phyloP scores from a whole-genome alignment of 2,329 filamentous ascomycete species.

The Xylariaceae sp. region DNA sequence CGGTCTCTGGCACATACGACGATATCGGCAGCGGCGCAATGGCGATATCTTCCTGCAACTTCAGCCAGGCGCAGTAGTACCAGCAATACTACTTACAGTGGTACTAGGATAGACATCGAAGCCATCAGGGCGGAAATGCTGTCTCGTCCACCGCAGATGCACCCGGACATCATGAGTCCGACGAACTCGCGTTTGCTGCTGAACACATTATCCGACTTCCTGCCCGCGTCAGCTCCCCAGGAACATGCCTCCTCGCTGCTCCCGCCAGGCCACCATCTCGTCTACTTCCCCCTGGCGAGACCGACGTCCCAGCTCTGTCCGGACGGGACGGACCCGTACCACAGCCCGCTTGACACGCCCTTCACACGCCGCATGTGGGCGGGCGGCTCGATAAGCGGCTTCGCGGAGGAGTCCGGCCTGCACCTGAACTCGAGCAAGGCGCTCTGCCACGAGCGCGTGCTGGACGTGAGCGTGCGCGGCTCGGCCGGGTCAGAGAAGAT shows the following conservation, averaged over 20 bases:
- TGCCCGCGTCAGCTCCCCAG: constrained; percentile 29
- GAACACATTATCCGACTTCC: constrained; percentile 52
- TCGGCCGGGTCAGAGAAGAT: constrained; percentile 35
- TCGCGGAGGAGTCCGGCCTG: constrained; percentile 33
- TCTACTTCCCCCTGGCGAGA: constrained; percentile 76
- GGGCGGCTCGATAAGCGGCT: constrained; percentile 64
- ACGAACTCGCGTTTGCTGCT: constrained; percentile 61
- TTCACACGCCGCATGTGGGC: constrained; percentile 84
- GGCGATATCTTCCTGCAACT: constrained; percentile 2
- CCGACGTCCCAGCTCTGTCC: constrained; percentile 57
- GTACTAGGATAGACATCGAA: constrained; percentile 15
- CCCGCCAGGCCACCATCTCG: constrained; percentile 70
- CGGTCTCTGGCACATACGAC: not conserved
- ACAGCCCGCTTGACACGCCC: constrained; percentile 62
- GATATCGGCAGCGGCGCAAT: not conserved
- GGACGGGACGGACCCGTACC: constrained; percentile 80
- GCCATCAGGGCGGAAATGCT: constrained; percentile 24
- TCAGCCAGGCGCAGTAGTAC: not conserved
- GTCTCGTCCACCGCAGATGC: constrained; percentile 20
- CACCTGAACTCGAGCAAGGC: constrained; percentile 34
- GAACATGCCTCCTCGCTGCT: constrained; percentile 27
- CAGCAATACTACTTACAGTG: too few species aligned
- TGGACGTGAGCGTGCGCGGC: constrained; percentile 30
- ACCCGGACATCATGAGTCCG: constrained; percentile 40
- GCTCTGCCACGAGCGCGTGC: constrained; percentile 43